Conservation (phyloP, 2,329 filamentous ascomycete species). For the Camptophora hylomeconis region DNA sequence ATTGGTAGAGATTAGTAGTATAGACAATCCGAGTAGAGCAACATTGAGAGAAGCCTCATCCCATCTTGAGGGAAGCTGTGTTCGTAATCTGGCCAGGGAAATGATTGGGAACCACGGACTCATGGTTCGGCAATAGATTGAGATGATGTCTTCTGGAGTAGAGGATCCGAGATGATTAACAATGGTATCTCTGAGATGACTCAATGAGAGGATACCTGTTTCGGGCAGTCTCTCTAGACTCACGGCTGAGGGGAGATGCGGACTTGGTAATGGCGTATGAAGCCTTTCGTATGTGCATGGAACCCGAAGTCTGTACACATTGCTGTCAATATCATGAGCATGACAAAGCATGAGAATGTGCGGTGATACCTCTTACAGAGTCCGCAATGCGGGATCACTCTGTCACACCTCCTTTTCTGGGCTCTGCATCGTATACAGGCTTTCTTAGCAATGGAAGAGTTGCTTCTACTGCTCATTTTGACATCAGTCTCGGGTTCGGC, state of each 20-base stretch:
- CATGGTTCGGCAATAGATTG: constrained; percentile 1
- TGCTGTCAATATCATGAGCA: too few species aligned
- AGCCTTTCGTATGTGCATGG: constrained; percentile 1
- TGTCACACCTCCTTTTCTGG: constrained; percentile 5
- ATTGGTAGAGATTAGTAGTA: constrained; percentile 1
- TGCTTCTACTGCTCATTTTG: too few species aligned
- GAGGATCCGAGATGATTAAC: neutral
- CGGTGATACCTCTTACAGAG: too few species aligned
- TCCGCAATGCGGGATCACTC: constrained; percentile 2
- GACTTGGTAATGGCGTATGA: neutral
- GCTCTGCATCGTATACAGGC: constrained; percentile 5
- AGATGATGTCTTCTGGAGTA: neutral
- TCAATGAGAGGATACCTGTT: neutral
- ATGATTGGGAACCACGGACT: constrained; percentile 4
- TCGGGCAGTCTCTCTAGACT: too few species aligned
- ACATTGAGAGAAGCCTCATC: constrained; percentile 1
- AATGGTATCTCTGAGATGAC: constrained; percentile 2
- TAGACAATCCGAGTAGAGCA: constrained; percentile 1
- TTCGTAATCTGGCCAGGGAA: neutral
- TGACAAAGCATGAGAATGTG: too few species aligned
- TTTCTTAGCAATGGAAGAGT: constrained; percentile 4
- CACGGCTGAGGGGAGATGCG: neutral
- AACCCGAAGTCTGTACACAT: constrained; percentile 1
- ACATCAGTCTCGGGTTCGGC: too few species aligned
- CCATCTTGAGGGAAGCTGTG: neutral